Percentiles rank a stretch among this genome's conserved stretches.
Evolutionary conservation across 345 rosid genomes (phyloP).

Genomic region (Linum lewisii): DNA sequence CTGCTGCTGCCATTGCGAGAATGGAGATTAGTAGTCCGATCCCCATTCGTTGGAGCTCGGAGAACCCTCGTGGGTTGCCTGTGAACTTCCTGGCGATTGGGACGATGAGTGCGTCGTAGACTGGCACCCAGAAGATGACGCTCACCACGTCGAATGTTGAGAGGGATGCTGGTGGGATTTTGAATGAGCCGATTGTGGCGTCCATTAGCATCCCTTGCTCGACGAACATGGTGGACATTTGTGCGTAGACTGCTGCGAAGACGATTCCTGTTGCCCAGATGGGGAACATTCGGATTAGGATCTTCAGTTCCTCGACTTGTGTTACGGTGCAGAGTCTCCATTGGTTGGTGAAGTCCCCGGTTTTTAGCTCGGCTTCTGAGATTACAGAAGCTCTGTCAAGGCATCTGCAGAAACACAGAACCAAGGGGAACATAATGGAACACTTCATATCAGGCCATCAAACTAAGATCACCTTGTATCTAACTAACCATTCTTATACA

Average conservation of each 20-base stretch:
- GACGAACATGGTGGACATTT: slow-evolving; percentile 31
- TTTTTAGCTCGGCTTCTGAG: slow-evolving; percentile 14
- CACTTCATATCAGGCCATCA: background rate
- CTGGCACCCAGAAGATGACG: slow-evolving; percentile 34
- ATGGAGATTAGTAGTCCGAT: slow-evolving; percentile 32
- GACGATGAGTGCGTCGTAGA: slow-evolving; percentile 27
- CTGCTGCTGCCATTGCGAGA: slow-evolving; percentile 30
- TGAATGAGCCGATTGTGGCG: slow-evolving; percentile 16
- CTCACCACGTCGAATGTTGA: slow-evolving; percentile 29
- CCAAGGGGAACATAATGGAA: background rate
- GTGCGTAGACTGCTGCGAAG: slow-evolving; percentile 26
- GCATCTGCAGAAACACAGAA: slow-evolving; percentile 21
- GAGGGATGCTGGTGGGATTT: slow-evolving; percentile 32
- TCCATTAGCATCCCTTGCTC: slow-evolving; percentile 33
- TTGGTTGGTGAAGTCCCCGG: slow-evolving; percentile 11
- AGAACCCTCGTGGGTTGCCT: slow-evolving; percentile 22
- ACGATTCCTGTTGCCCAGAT: slow-evolving; percentile 32
- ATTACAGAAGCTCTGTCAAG: slow-evolving; percentile 37
- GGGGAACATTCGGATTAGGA: slow-evolving; percentile 31
- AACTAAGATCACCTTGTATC: too few species aligned
- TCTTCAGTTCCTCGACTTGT: slow-evolving; percentile 39
- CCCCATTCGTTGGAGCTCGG: slow-evolving; percentile 37
- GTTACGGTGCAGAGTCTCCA: slow-evolving; percentile 40
- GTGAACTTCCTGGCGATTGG: slow-evolving; percentile 26
- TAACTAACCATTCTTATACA: too few species aligned